Conservation (phyloP, 768 basidiomycete genomes). For the Sistotremastrum suecicum region DNA sequence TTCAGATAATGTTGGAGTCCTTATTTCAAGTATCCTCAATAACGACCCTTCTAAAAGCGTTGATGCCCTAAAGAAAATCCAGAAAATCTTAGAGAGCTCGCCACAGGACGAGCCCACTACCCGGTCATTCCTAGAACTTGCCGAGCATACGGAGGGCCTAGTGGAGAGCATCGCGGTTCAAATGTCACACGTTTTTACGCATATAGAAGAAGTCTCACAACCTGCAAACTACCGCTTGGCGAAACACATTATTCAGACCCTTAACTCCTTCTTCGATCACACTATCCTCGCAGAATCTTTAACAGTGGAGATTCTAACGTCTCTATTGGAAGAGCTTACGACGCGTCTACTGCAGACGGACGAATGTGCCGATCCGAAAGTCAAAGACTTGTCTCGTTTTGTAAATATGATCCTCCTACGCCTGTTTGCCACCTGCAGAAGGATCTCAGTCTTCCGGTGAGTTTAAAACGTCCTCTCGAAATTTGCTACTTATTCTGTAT, state of each 20-base stretch:
- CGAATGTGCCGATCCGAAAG: constrained; percentile 65
- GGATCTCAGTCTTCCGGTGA: constrained; percentile 85
- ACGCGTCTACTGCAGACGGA: constrained; percentile 88
- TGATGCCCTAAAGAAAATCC: constrained; percentile 86
- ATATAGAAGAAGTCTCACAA: constrained; percentile 53
- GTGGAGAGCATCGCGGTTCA: constrained; percentile 84
- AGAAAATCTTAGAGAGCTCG: constrained; percentile 66
- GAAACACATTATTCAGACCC: constrained; percentile 93
- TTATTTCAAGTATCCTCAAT: constrained; percentile 81
- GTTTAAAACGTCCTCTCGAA: constrained; percentile 12
- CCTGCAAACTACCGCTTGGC: constrained; percentile 85
- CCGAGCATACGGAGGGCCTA: constrained; percentile 70
- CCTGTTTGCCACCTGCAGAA: constrained; percentile 77
- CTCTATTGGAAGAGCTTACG: constrained; percentile 85
- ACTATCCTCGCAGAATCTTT: constrained; percentile 75
- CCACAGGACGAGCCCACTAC: constrained; percentile 60
- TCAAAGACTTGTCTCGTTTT: constrained; percentile 88
- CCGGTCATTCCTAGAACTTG: constrained; percentile 59
- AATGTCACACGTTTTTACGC: constrained; percentile 86
- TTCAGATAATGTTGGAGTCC: constrained; percentile 56
- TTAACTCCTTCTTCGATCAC: constrained; percentile 92
- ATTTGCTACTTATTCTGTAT: background rate
- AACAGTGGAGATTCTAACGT: constrained; percentile 70
- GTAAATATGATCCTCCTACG: constrained; percentile 98
- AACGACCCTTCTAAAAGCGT: constrained; percentile 78